phyloP scores from a whole-genome alignment of 345 rosid species.

The Boechera divaricarpa region DNA sequence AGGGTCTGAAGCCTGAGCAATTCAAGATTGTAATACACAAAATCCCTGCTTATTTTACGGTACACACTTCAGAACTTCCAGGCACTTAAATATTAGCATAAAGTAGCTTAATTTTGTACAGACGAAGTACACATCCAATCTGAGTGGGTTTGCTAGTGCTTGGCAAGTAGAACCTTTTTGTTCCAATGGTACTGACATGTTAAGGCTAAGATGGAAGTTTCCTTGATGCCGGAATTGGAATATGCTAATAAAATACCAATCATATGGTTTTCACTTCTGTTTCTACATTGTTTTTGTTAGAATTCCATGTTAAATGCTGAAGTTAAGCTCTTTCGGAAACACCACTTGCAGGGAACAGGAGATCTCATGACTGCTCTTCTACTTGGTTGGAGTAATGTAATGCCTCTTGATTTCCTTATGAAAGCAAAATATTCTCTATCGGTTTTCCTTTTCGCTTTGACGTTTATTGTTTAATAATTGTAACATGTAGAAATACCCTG shows the following conservation, averaged over 20 bases:
- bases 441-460: neutral
- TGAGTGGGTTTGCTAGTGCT: neutral
- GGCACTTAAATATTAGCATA: neutral
- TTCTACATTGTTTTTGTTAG: neutral
- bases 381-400: conserved; percentile 99
- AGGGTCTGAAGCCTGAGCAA: conserved; percentile 84
- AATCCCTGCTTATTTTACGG: conserved; percentile 98
- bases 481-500: conserved; percentile 77
- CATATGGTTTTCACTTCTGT: neutral
- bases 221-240: neutral
- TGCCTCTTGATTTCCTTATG: conserved; percentile 26
- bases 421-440: conserved; percentile 12
- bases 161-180: neutral
- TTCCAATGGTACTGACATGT: neutral
- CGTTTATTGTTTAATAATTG: neutral
- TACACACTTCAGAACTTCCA: conserved; percentile 42
- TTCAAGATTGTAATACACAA: conserved; percentile 85
- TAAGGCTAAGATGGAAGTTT: neutral
- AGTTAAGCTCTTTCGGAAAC: conserved; percentile 5
- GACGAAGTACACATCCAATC: neutral
- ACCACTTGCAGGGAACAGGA: conserved; percentile 82
- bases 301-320: conserved; percentile 22
- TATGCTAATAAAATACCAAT: neutral
- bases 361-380: conserved; percentile 97
- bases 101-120: conserved; percentile 20